A percentile compares a stretch with the other conserved stretches of the same genome.
Evolutionary conservation across 2,329 filamentous ascomycete genomes (phyloP).

Genomic region (Arthroderma uncinatum): DNA sequence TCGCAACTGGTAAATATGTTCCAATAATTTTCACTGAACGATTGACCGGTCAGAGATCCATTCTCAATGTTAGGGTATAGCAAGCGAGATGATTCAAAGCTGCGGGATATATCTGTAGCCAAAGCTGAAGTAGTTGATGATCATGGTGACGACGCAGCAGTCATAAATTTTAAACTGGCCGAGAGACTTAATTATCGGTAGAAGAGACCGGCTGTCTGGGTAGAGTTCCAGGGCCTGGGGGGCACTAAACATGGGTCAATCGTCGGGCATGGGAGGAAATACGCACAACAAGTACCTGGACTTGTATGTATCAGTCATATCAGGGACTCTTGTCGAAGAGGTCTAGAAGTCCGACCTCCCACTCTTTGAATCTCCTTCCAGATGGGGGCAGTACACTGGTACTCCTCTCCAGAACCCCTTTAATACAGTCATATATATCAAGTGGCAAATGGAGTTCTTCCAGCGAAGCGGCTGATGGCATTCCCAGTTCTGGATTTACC

Average conservation of each 20-base stretch:
- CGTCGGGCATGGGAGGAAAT: not conserved
- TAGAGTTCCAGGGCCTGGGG: not conserved
- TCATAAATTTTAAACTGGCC: not conserved
- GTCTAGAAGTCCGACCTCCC: slow-evolving; percentile 44
- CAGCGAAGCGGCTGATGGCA: slow-evolving; percentile 32
- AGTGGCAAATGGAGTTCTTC: slow-evolving; percentile 39
- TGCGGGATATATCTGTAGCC: not conserved
- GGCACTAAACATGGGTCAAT: not conserved
- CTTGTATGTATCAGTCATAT: not conserved
- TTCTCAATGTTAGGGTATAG: not conserved
- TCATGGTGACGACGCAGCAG: not conserved
- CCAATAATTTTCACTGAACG: not conserved
- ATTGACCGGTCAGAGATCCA: not conserved
- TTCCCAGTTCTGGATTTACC: slow-evolving; percentile 28
- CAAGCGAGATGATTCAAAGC: not conserved
- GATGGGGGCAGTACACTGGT: slow-evolving; percentile 38
- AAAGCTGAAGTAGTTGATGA: not conserved
- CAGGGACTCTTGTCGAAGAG: slow-evolving; percentile 19
- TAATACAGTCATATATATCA: slow-evolving; percentile 30
- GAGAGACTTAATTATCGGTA: not conserved
- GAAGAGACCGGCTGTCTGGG: not conserved
- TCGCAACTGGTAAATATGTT: not conserved
- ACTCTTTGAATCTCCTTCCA: slow-evolving; percentile 44
- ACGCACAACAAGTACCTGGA: not conserved
- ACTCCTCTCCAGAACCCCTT: slow-evolving; percentile 28